Evolutionary conservation across 1,284 basidiomycete species (phyloP), one percentile per base, ranked within the genome.

Genomic region (Mycena sp.): DNA sequence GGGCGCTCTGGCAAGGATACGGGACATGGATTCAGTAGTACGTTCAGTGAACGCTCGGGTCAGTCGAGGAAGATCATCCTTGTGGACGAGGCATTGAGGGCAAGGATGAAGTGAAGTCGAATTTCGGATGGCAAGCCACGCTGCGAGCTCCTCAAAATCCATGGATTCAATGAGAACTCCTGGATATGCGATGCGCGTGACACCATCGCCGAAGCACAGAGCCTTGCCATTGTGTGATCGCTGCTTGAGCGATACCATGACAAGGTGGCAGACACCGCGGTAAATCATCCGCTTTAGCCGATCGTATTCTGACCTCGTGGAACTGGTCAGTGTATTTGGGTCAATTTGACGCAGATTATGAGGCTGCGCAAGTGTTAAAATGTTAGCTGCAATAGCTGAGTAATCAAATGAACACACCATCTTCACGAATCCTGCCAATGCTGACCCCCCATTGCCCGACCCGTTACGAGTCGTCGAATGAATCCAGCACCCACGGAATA

Each of bases 361-460:
- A 29, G 73, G 71, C 64, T 74, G 63, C 61, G 19, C 61, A 48
- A 67, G n/a, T n/a, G n/a, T n/a, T n/a, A n/a, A n/a, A n/a, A n/a
- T n/a, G n/a, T n/a, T n/a, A n/a, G n/a, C n/a, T n/a, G n/a, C n/a
- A n/a, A n/a, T 25, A 41, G 43, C 6, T 51, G 21, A 41, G 30
- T 25, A 62, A 68, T 49, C 69, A 38, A 40, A 46, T 11, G 2
- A 21, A 58, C 54, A 43, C 52, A 76, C 75, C 49, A 72, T 69
- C 11, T 70, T 70, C 67, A 77, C 73, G 58, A 73, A 75, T 16
- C 70, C 72, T 1, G 74, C 28, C 1, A 76, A 55, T 16, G 73
- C 48, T 4, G 73, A 69, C 21, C 75, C 74, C 6, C 76, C 74
- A 60, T 77, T 77, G 1, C 75, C 74, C n/a, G 74, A 77, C 14